A percentile compares a stretch with the other conserved stretches of the same genome.
Conservation (phyloP, 1,284 basidiomycete genomes). For the Trichosporon faecale region DNA sequence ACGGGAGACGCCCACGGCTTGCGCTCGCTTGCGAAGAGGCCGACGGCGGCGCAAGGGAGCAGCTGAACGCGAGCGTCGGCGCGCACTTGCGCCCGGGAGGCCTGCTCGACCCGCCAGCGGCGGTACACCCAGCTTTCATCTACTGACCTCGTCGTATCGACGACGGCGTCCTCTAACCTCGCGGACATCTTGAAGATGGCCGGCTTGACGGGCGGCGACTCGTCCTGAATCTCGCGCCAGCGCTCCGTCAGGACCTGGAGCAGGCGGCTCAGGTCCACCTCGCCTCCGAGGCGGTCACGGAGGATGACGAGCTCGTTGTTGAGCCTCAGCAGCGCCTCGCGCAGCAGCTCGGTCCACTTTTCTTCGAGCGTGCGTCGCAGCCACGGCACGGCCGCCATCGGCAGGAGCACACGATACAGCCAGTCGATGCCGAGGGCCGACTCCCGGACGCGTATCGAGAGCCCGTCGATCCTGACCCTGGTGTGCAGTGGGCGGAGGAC, state of each 20-base stretch:
- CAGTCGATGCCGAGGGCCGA: background rate
- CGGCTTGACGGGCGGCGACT: background rate
- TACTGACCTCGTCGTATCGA: background rate
- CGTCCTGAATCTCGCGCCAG: background rate
- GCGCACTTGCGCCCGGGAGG: background rate
- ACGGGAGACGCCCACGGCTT: background rate
- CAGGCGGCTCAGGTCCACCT: background rate
- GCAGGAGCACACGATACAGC: background rate
- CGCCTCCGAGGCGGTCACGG: background rate
- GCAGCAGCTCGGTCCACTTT: constrained; percentile 1
- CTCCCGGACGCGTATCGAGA: background rate
- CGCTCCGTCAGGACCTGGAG: background rate
- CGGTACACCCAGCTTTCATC: background rate
- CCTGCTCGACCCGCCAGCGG: background rate
- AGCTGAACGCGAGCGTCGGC: background rate
- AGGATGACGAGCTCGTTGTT: background rate
- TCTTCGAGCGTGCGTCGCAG: background rate
- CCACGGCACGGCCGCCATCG: background rate
- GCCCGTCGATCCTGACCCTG: constrained; percentile 13
- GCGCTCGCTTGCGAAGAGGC: background rate
- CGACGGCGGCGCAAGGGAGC: background rate
- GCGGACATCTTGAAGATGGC: background rate
- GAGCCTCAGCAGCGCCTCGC: background rate
- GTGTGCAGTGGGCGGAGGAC: constrained; percentile 9
- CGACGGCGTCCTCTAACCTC: background rate